Percentiles rank a stretch among this genome's conserved stretches.
Evolutionary conservation across 2,329 filamentous ascomycete species (phyloP).

Genomic region (Pseudocercospora ulei): DNA sequence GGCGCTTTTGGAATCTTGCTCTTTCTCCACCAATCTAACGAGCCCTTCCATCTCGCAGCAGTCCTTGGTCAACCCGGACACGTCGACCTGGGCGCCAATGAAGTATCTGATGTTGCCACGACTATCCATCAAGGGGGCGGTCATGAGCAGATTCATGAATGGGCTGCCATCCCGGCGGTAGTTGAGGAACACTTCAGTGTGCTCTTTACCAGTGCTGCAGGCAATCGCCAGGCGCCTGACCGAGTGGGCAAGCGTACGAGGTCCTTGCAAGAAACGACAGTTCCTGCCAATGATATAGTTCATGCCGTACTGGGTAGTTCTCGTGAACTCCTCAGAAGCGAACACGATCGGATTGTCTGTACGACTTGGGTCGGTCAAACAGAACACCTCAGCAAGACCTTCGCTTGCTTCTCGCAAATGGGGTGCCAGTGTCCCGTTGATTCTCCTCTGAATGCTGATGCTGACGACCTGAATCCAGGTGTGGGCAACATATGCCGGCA

Average conservation of each 20-base stretch:
- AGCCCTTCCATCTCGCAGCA: conserved; percentile 56
- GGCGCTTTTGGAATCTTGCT: conserved; percentile 29
- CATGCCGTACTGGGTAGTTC: conserved; percentile 65
- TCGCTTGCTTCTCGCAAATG: conserved; percentile 61
- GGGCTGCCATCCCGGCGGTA: conserved; percentile 65
- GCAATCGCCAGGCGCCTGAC: conserved; percentile 54
- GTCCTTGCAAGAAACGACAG: conserved; percentile 68
- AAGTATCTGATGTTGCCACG: conserved; percentile 58
- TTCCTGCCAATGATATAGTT: conserved; percentile 65
- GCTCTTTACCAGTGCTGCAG: conserved; percentile 54
- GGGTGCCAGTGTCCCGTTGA: conserved; percentile 57
- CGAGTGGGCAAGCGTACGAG: conserved; percentile 56
- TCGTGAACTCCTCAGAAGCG: conserved; percentile 65
- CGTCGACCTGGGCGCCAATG: conserved; percentile 63
- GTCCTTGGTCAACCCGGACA: conserved; percentile 59
- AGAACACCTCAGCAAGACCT: conserved; percentile 67
- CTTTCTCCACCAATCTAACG: conserved; percentile 32
- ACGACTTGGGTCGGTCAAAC: conserved; percentile 62
- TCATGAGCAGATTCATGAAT: conserved; percentile 68
- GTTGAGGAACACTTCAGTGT: conserved; percentile 65
- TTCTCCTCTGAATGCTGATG: conserved; percentile 55
- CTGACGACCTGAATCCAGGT: conserved; percentile 61
- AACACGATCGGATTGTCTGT: conserved; percentile 68
- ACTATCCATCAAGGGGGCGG: conserved; percentile 60
- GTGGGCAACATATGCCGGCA: conserved; percentile 63